A percentile compares a stretch with the other conserved stretches of the same genome.
phyloP scores from a whole-genome alignment of 2,329 filamentous ascomycete species.

The Pseudogymnoascus sp. region DNA sequence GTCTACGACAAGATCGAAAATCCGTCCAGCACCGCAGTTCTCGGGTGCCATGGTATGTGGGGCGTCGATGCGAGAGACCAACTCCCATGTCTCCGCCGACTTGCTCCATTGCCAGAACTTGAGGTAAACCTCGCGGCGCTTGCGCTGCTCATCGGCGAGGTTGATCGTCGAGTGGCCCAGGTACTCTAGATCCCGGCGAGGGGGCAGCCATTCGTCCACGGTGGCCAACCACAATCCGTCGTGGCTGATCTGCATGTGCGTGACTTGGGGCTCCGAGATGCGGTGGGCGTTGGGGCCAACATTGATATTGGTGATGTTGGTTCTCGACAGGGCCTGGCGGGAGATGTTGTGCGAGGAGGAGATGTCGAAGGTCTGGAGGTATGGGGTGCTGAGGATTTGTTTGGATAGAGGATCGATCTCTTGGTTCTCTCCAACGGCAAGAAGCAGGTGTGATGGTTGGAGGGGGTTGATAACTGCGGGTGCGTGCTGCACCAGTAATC shows the following conservation, averaged over 20 bases:
- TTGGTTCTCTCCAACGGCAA: conserved; percentile 58
- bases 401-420: conserved; percentile 46
- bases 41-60: conserved; percentile 59
- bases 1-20: conserved; percentile 68
- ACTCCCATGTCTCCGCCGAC: conserved; percentile 53
- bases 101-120: conserved; percentile 79
- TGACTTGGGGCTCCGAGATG: conserved; percentile 71
- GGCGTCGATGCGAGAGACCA: conserved; percentile 75
- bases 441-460: conserved; percentile 54
- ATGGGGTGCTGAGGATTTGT: conserved; percentile 47
- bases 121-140: conserved; percentile 65
- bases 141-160: conserved; percentile 40
- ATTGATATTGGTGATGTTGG: conserved; percentile 76
- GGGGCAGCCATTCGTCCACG: conserved; percentile 82
- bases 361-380: conserved; percentile 83
- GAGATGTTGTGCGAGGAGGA: conserved; percentile 66
- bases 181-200: conserved; percentile 57
- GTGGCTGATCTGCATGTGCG: conserved; percentile 64
- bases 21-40: conserved; percentile 42
- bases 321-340: conserved; percentile 83
- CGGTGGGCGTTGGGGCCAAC: conserved; percentile 62
- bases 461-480: conserved; percentile 57
- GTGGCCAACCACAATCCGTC: conserved; percentile 88
- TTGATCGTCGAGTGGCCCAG: conserved; percentile 41
- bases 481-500: conserved; percentile 32